Evolutionary conservation across 2,329 filamentous ascomycete genomes (phyloP).

Genomic region (Fonsecaea multimorphosa): DNA sequence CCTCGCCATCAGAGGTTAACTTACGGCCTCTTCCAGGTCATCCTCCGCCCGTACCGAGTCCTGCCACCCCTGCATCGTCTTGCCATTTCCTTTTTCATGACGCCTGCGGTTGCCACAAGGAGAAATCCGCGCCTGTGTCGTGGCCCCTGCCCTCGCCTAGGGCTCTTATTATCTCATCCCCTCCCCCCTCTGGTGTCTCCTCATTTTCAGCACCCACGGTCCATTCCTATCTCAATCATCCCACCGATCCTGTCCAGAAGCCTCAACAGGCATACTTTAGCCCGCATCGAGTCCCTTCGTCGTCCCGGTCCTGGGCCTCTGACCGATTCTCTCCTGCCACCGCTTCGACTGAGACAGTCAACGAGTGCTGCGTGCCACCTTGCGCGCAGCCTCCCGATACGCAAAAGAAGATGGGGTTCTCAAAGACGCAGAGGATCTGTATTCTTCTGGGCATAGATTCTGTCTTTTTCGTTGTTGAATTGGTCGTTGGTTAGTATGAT

Average conservation of each 20-base stretch:
- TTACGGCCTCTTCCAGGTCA: too few relatives aligned
- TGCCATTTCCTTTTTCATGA: not conserved
- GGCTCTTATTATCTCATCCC: conserved; percentile 5
- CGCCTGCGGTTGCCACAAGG: not conserved
- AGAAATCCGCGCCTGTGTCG: conserved; percentile 11
- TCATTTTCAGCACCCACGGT: conserved; percentile 12
- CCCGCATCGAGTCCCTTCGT: conserved; percentile 20
- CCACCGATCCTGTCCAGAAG: conserved; percentile 21
- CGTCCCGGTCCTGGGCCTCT: not conserved
- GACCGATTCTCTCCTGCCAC: conserved; percentile 8
- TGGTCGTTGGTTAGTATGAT: conserved; percentile 68
- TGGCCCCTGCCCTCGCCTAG: not conserved
- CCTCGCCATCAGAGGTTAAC: too few relatives aligned
- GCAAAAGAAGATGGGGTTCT: conserved; percentile 59
- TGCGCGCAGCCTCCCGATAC: conserved; percentile 10
- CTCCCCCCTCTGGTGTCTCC: conserved; percentile 15
- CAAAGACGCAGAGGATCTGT: conserved; percentile 89
- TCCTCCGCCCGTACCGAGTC: not conserved
- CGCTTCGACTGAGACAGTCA: conserved; percentile 30
- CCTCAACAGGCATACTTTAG: conserved; percentile 30
- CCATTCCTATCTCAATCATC: conserved; percentile 9
- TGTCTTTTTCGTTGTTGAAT: conserved; percentile 86
- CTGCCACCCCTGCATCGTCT: conserved; percentile 3
- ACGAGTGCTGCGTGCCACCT: conserved; percentile 39
- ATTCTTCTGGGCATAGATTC: conserved; percentile 91